phyloP scores from a whole-genome alignment of 306 rosid genomes.

The Medicago ruthenica region DNA sequence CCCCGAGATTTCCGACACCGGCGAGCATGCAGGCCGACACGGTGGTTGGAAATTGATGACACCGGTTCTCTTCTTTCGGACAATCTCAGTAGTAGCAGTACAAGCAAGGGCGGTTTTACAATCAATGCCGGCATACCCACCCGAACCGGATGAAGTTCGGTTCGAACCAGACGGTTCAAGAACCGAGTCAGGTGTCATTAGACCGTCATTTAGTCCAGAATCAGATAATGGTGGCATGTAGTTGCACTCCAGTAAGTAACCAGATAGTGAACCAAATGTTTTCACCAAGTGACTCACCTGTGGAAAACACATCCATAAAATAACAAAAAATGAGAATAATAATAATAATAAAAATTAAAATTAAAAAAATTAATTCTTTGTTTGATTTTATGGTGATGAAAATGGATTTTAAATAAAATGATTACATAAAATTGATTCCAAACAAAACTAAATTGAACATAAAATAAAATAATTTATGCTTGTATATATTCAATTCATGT shows the following conservation, averaged over 20 bases:
- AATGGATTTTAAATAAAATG: too few relatives aligned
- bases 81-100: slow-evolving; percentile 80
- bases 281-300: slow-evolving; percentile 65
- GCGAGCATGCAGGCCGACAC: slow-evolving; percentile 59
- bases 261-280: slow-evolving; percentile 58
- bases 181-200: slow-evolving; percentile 76
- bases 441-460: too few relatives aligned
- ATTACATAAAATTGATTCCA: too few relatives aligned
- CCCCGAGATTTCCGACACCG: slow-evolving; percentile 57
- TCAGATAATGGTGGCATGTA: slow-evolving; percentile 70
- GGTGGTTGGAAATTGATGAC: slow-evolving; percentile 29
- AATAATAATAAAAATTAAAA: background rate
- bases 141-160: slow-evolving; percentile 72
- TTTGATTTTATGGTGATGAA: too few relatives aligned
- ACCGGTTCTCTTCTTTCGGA: slow-evolving; percentile 66
- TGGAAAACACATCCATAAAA: background rate
- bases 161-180: slow-evolving; percentile 76
- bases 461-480: too few relatives aligned
- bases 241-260: slow-evolving; percentile 71
- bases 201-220: slow-evolving; percentile 58
- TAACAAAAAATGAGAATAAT: too few relatives aligned
- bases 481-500: too few relatives aligned
- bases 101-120: slow-evolving; percentile 54
- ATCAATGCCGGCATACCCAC: slow-evolving; percentile 59
- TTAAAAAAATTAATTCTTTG: background rate